Evolutionary conservation across 768 basidiomycete genomes (phyloP), one percentile per base, ranked within the genome.

Genomic region (Suillus ampliporus): DNA sequence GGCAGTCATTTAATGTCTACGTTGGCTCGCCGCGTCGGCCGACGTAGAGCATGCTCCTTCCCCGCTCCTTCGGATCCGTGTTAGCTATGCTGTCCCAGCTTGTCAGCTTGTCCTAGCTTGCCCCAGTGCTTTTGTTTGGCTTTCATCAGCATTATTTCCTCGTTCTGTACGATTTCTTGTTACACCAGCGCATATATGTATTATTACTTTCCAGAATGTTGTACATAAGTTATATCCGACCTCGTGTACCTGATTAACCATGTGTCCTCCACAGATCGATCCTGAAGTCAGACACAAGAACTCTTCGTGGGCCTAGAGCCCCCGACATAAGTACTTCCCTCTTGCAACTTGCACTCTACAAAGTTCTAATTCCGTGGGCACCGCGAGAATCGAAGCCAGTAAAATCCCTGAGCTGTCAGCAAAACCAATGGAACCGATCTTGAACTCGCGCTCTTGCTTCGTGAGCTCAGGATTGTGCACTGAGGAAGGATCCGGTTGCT

Each of bases 341-440:
- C 91, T 79, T 23, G 77, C 76, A 1, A 89, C 84, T 72, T 96
- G 94, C 9, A 82, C 82, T 63, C 79, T 85, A 70, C 94, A 95
- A n/a, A 95, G 81, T 63, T 79, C 82, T 4, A 95, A 69, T 75
- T 95, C 94, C 46, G 76, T 78, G 14, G 80, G 80, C 37, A 80
- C 76, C 2, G 82, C 76, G 31, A 82, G 65, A 4, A 83, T 46
- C 8, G 75, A 69, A 0, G 81, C 82, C 8, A 79, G 56, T 35
- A 86, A 67, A 60, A 86, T 94, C 0, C 94, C 94, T 17, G 85
- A 81, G 31, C 89, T 90, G 72, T 96, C 94, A 7, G 92, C 82
- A 63, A 95, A 89, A 1, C 95, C 95, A 50, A 97, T 89, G 3
- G 91, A 91, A 7, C 94, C 94, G 59, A 97, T 96, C 81, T 88